These are phyloP conservation scores for Penicillium sp. DNA, from an alignment of 2,329 filamentous ascomycete genomes.

Conservation along the genomic window DNA sequence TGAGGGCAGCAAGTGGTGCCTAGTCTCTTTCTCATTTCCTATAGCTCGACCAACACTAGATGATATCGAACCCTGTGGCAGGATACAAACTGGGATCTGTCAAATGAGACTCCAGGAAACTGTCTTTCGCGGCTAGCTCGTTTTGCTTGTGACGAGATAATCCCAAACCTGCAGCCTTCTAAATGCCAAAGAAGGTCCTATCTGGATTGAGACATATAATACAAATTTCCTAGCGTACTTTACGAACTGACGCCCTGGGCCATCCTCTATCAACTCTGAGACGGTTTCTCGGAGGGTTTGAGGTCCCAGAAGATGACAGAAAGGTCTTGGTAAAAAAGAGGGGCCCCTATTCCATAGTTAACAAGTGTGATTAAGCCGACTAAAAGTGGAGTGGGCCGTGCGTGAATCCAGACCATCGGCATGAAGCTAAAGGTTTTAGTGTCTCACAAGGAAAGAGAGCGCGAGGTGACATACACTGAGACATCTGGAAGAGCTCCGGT, in stretches of 20 bases:
- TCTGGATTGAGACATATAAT: background rate
- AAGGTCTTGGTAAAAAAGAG: background rate
- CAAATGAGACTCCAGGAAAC: constrained; percentile 7
- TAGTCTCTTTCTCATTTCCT: background rate
- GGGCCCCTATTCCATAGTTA: background rate
- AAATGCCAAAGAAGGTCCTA: background rate
- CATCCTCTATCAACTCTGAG: background rate
- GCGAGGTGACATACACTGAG: background rate
- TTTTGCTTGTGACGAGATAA: background rate
- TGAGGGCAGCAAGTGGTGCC: constrained; percentile 7
- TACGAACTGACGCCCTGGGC: background rate
- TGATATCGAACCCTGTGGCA: background rate
- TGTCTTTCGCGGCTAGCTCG: background rate
- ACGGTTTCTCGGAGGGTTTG: background rate
- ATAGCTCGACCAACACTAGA: background rate
- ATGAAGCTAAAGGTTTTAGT: background rate
- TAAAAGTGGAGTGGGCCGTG: background rate
- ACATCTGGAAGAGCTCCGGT: background rate
- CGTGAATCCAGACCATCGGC: background rate
- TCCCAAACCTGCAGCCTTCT: background rate
- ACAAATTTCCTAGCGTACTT: constrained; percentile 6
- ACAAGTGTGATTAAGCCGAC: background rate
- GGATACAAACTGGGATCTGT: background rate
- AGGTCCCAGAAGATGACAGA: background rate
- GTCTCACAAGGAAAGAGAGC: background rate